A percentile compares a stretch with the other conserved stretches of the same genome.
These are phyloP conservation scores for Candida nitratophila DNA, from an alignment of 805 yeast genomes.

Conservation along the genomic window DNA sequence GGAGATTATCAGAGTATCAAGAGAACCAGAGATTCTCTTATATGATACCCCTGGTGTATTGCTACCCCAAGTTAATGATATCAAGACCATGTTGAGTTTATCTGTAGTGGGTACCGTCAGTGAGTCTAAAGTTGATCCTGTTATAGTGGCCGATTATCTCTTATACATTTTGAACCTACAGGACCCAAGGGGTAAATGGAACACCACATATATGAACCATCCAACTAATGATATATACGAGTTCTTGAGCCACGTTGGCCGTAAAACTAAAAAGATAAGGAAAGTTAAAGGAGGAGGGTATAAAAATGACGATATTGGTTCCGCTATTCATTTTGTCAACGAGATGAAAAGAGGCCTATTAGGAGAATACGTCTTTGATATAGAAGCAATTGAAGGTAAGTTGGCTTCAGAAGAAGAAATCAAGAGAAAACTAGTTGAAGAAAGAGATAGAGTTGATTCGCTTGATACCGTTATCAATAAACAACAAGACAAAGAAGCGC, in stretches of 20 bases:
- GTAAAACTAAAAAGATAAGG: constrained; percentile 23
- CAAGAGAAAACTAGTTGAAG: constrained; percentile 5
- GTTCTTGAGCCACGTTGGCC: constrained; percentile 44
- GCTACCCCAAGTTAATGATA: constrained; percentile 60
- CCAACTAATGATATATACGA: constrained; percentile 72
- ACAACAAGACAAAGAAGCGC: background rate
- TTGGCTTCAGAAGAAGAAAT: constrained; percentile 4
- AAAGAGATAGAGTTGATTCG: constrained; percentile 10
- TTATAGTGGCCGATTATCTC: constrained; percentile 79
- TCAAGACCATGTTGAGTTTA: constrained; percentile 67
- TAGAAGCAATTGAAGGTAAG: constrained; percentile 3
- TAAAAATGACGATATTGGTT: constrained; percentile 45
- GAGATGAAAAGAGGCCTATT: constrained; percentile 52
- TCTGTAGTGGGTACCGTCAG: constrained; percentile 72
- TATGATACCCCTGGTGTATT: constrained; percentile 94
- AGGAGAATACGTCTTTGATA: constrained; percentile 26
- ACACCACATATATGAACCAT: constrained; percentile 36
- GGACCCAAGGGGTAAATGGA: constrained; percentile 37
- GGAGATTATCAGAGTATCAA: constrained; percentile 59
- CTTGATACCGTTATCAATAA: constrained; percentile 1
- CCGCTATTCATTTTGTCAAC: constrained; percentile 59
- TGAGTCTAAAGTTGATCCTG: constrained; percentile 67
- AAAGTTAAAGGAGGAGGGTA: constrained; percentile 19
- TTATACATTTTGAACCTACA: constrained; percentile 66
- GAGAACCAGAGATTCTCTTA: constrained; percentile 57